Evolutionary conservation across 441 rosid species (phyloP), one percentile per base, ranked within the genome.

Genomic region (Brassica balearica): DNA sequence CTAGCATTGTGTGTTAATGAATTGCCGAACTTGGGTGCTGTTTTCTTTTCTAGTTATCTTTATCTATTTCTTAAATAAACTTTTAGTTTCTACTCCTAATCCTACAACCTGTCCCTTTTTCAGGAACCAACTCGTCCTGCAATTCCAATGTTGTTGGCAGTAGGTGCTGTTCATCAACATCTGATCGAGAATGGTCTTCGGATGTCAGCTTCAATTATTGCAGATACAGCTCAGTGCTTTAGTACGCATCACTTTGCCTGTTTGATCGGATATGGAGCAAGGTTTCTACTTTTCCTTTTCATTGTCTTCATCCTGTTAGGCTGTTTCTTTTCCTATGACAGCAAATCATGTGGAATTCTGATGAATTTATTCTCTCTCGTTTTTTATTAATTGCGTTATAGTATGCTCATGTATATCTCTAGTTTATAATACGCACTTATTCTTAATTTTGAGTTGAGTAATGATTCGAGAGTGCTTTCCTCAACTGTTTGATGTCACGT

Each of bases 201-300:
- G 71, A 92, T 91, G 97, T 94, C 97, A 71, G 90, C 97, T 83
- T 96, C 98, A 61, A 88, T 96, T 69, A 84, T 96, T 71, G 98
- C 96, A 22, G 97, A 96, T 73, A 96, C 98, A 81, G 98, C 98
- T 78, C 99, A 96, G 87, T 96, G 99, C 87, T 96, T 96, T 88
- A 96, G 98, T 84, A 96, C 99, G 14, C 99, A 96, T 89, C 99
- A 96, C 73, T 96, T 91, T 84, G 98, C 98, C 74, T 94, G 99
- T 85, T 83, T 96, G 85, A 92, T 96, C 75, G 99, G 98, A 86
- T 94, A 91, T 85, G 99, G 99, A 69, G 99, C 99, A 79, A 96
- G 99, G 99, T 96, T 74, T 67, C 23, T 65, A 74, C 82, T 81
- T 68, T 72, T 76, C 80, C 17, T 66, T 65, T 71, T 22, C 74